Base-by-base conservation (phyloP, 2,329 filamentous ascomycete species). In the Calonectria multiphialidica region DNA sequence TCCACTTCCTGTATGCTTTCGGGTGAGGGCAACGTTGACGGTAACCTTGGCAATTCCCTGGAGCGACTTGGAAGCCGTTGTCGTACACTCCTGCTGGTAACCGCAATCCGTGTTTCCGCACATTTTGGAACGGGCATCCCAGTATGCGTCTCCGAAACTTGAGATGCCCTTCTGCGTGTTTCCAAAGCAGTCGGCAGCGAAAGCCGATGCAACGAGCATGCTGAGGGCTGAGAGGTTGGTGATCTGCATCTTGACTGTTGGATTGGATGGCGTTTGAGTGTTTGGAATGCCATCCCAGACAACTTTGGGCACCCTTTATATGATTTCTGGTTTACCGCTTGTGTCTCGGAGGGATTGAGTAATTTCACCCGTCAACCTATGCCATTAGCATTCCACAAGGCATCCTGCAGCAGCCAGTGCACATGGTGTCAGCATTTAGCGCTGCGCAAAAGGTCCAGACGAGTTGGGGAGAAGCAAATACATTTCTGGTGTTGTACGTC, bases 101-200 rank as follows among this genome's bases (percentile, higher is more conserved):
- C 37, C 71, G 16, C 74, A 75, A 0, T 57, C 74, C 1, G 45
- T 47, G 74, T 75, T 75, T 10, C 33, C 40, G 8, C 74, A 75
- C 73, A 75, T 73, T 16, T 71, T 73, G 23, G 59, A n/a, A 16
- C 74, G 73, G 28, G 74, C 70, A 37, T 66, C 61, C 74, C 73
- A 75, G 23, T 71, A 75, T 1, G 73, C 73, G 10, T 73, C 15
- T 40, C 75, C 1, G 37, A 35, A 1, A n/a, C n/a, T n/a, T n/a
- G 59, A 44, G 13, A 75, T 21, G 33, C 68, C 59, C 2, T 49
- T 49, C 12, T 69, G 65, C 4, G 25, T 45, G 44, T 69, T 73
- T 18, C 73, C 74, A 18, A 69, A 75, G 15, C 74, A 75, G 28
- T 66, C 61, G 33, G 73, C 73, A 1, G 73, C 73, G 3, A 73